A percentile compares a stretch with the other conserved stretches of the same genome.
Conservation (phyloP, 1,284 basidiomycete genomes). For the Cryptococcus sp. region DNA sequence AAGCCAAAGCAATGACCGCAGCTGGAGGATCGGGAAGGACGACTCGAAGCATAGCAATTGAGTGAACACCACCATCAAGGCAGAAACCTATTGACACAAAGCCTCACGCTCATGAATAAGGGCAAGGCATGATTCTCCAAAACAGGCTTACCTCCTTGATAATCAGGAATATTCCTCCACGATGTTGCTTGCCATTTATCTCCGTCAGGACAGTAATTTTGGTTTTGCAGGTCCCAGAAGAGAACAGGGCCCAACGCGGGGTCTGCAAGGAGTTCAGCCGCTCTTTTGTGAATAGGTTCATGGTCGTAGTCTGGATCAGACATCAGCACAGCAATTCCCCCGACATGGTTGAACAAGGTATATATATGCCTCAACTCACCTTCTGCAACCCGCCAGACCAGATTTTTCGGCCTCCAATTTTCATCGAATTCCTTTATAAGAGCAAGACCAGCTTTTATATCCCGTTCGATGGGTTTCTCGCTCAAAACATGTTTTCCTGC, state of each 20-base stretch:
- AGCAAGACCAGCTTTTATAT: slow-evolving; percentile 7
- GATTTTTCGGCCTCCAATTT: slow-evolving; percentile 6
- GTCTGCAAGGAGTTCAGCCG: slow-evolving; percentile 5
- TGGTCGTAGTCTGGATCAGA: slow-evolving; percentile 6
- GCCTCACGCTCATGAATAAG: neutral
- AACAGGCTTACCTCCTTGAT: slow-evolving; percentile 10
- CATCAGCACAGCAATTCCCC: neutral
- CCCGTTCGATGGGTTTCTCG: slow-evolving; percentile 10
- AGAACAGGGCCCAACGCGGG: slow-evolving; percentile 8
- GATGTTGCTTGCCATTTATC: slow-evolving; percentile 10
- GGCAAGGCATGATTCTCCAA: neutral
- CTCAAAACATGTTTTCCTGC: slow-evolving; percentile 13
- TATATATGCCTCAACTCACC: slow-evolving; percentile 1
- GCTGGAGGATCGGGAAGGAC: slow-evolving; percentile 8
- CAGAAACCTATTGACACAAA: slow-evolving; percentile 5
- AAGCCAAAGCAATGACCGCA: slow-evolving; percentile 4
- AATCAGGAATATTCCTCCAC: slow-evolving; percentile 11
- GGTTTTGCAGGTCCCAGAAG: slow-evolving; percentile 11
- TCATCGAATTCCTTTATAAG: slow-evolving; percentile 9
- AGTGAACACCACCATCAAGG: slow-evolving; percentile 12
- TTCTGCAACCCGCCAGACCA: slow-evolving; percentile 10
- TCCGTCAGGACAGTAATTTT: slow-evolving; percentile 12
- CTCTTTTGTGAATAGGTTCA: slow-evolving; percentile 11
- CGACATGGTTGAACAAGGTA: too few relatives aligned
- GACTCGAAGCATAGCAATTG: slow-evolving; percentile 7